Evolutionary conservation across 306 rosid genomes (phyloP), one percentile per base, ranked within the genome.

Genomic region (Luffa aegyptiaca): DNA sequence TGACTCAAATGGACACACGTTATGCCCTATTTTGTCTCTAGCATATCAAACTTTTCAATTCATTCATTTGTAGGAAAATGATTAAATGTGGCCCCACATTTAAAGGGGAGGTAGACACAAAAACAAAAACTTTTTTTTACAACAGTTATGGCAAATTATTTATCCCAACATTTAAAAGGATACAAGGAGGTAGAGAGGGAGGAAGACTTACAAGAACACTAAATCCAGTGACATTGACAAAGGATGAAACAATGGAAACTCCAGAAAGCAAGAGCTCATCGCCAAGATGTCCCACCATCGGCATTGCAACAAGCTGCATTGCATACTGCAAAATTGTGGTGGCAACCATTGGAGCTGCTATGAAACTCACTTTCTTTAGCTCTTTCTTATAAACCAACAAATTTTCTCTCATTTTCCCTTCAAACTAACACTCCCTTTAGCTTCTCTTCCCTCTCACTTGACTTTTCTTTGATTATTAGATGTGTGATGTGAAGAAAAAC

Each of bases 251-350:
- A 12, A 82, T 78, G 42, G 82, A 72, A 61, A 70, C 75, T 10
- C 85, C 65, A 51, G 85, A 71, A 72, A 82, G 82, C 4, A 66
- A 59, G 13, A 82, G 79, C n/a, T 78, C 68, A 37, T 70, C 76
- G 45, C 76, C 85, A 5, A 78, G 64, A 70, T 82, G 85, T 45
- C 85, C 85, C 0, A 71, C 85, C 82, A 78, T 78, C 58, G 78
- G 78, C 73, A 78, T 21, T 18, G 57, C 33, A 8, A 78, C 55
- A 58, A 78, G 35, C 7, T 70, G 85, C 44, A 78, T 14, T 12
- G 66, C 55, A 73, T 58, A 78, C 26, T 69, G 79, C 33, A 61
- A 33, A 57, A 78, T 36, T 42, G 79, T 20, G 5, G 66, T 71
- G 5, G 78, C 85, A 59, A 72, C 75, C 85, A 82, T 58, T 18